Conservation (phyloP, 2,329 filamentous ascomycete species). For the Arthrinium puccinioides region DNA sequence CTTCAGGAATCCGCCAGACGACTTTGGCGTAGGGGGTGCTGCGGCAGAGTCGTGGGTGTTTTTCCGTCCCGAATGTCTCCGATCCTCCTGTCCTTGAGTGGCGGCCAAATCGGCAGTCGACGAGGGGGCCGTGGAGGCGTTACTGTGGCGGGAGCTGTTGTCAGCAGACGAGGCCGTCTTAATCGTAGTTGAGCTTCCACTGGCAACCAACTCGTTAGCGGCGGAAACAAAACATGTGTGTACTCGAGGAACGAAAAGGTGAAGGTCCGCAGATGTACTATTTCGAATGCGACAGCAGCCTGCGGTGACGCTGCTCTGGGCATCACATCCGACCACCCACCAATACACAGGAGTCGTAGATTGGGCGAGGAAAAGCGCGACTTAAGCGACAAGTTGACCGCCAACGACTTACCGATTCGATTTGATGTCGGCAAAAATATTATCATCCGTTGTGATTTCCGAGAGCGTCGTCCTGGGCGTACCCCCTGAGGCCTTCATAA, state of each 20-base stretch:
- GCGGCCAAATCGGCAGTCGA: slow-evolving; percentile 39
- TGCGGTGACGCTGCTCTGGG: too few relatives aligned
- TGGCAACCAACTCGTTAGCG: slow-evolving; percentile 29
- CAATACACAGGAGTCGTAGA: too few relatives aligned
- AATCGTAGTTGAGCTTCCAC: slow-evolving; percentile 54
- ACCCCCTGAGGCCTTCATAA: slow-evolving; percentile 30
- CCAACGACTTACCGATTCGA: slow-evolving; percentile 48
- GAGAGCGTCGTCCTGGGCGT: slow-evolving; percentile 30
- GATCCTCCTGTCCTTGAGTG: slow-evolving; percentile 33
- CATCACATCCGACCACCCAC: too few relatives aligned
- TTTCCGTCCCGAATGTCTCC: slow-evolving; percentile 29
- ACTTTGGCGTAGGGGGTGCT: slow-evolving; percentile 36
- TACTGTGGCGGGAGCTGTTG: slow-evolving; percentile 55
- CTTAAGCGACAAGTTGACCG: too few relatives aligned
- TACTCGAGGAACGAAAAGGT: too few relatives aligned
- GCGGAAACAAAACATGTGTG: too few relatives aligned
- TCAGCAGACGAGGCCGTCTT: slow-evolving; percentile 54
- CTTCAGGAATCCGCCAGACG: slow-evolving; percentile 45
- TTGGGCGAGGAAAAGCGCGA: too few relatives aligned
- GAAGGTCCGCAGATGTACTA: too few relatives aligned
- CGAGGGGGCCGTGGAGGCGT: slow-evolving; percentile 54
- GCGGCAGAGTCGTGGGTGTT: slow-evolving; percentile 21
- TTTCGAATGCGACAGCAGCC: too few relatives aligned
- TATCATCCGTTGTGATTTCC: slow-evolving; percentile 38
- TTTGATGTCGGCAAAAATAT: slow-evolving; percentile 52